Percentiles rank a stretch among this genome's conserved stretches.
Evolutionary conservation across 768 basidiomycete species (phyloP).

Genomic region (Tubosaeta sp.): DNA sequence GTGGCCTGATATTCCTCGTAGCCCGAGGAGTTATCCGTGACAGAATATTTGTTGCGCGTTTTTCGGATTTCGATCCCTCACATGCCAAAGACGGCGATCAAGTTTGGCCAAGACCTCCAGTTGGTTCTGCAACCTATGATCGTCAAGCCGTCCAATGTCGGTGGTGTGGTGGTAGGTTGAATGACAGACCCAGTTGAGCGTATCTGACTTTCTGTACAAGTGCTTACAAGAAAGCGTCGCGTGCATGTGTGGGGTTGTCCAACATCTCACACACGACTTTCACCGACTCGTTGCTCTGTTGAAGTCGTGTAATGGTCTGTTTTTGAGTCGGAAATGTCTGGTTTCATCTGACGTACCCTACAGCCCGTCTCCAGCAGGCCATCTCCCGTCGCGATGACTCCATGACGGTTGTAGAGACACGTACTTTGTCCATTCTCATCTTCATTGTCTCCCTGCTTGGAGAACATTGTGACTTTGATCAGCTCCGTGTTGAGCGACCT

Average conservation of each 20-base stretch:
- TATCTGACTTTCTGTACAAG: constrained; percentile 34
- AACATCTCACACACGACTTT: constrained; percentile 84
- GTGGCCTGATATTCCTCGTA: constrained; percentile 27
- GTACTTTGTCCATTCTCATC: constrained; percentile 64
- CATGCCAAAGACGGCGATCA: constrained; percentile 85
- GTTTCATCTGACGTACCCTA: constrained; percentile 9
- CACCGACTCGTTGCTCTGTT: constrained; percentile 70
- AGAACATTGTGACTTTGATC: constrained; percentile 88
- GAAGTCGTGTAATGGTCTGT: constrained; percentile 76
- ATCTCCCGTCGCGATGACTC: constrained; percentile 39
- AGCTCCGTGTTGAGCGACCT: constrained; percentile 54
- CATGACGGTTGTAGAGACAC: constrained; percentile 46
- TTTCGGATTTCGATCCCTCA: constrained; percentile 81
- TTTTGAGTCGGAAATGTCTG: background rate
- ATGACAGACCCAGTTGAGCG: background rate
- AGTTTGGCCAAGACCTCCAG: constrained; percentile 87
- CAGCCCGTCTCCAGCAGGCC: constrained; percentile 62
- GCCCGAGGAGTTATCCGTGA: constrained; percentile 79
- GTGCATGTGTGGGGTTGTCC: constrained; percentile 84
- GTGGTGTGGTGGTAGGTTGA: constrained; percentile 57
- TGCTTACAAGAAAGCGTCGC: constrained; percentile 89
- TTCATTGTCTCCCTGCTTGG: constrained; percentile 83
- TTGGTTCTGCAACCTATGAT: constrained; percentile 85
- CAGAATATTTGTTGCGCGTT: constrained; percentile 84
- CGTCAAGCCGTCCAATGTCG: constrained; percentile 69